phyloP scores from a whole-genome alignment of 805 yeast genomes.

The Wickerhamomyces subpelliculosus region DNA sequence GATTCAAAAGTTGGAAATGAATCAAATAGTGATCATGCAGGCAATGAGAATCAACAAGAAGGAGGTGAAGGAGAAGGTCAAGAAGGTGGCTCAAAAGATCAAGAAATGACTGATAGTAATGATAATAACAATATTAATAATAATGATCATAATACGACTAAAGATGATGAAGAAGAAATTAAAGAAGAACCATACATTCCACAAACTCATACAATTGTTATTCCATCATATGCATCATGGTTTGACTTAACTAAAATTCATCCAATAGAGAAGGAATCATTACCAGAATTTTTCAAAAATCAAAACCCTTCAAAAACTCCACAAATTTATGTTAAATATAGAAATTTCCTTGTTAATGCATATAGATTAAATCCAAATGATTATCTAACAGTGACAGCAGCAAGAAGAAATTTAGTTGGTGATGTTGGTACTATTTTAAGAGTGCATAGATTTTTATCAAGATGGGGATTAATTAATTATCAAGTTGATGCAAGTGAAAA shows the following conservation, averaged over 20 bases:
- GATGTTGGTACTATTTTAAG: conserved; percentile 87
- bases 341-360: conserved; percentile 85
- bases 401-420: conserved; percentile 83
- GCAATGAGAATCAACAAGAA: conserved; percentile 2
- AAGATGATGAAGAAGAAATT: conserved; percentile 5
- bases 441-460: conserved; percentile 73
- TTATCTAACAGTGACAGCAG: conserved; percentile 82
- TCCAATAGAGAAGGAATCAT: conserved; percentile 70
- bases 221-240: conserved; percentile 89
- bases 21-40: conserved; percentile 6
- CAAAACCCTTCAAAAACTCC: conserved; percentile 75
- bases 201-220: conserved; percentile 78
- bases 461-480: conserved; percentile 92
- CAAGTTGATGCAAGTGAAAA: conserved; percentile 78
- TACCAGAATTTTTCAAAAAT: conserved; percentile 82
- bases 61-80: conserved; percentile 5
- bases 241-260: conserved; percentile 67
- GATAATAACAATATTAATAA: too few relatives aligned
- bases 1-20: conserved; percentile 9
- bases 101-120: too few relatives aligned
- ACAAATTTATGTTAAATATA: conserved; percentile 67
- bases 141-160: conserved; percentile 2
- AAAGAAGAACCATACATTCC: conserved; percentile 22
- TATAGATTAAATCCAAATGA: conserved; percentile 87
- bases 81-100: conserved; percentile 1